Base-by-base conservation (phyloP, 2,329 filamentous ascomycete species). In the Pseudogymnoascus sp. region DNA sequence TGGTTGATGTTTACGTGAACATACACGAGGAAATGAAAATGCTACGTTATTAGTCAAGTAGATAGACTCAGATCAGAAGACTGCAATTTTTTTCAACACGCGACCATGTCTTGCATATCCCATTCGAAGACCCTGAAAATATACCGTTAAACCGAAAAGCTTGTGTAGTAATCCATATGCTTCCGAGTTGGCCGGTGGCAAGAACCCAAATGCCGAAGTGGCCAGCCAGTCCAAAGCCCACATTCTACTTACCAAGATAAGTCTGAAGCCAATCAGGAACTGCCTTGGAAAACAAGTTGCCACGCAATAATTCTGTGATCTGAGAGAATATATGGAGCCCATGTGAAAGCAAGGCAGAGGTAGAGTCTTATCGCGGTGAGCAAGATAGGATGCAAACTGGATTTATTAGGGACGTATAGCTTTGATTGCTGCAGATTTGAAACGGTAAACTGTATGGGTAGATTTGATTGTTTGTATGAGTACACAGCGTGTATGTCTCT, bases 11-110 rank as follows among this genome's bases (percentile, higher is more conserved):
- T 57, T 57, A 57, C 51, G 51, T 57, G 51, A 57, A 57, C 51
- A 57, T 34, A 34, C 51, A 57, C 16, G 51, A 57, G 51, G 16
- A 57, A 34, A 57, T 36, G 51, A 57, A 57, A 57, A 57, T n/a
- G 47, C 47, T 57, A 34, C 29, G 51, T 57, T 57, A 57, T 57
- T 57, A 34, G 51, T 57, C 51, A 34, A 36, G 29, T 57, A 57
- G 51, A 57, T 57, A 57, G 51, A 57, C 29, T 34, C 29, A 21
- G 51, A 57, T 57, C 51, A 57, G 29, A 57, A 57, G 51, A 36
- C 18, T 34, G 51, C 29, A 18, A 8, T 34, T 57, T 57, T 57
- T 54, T 45, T 6, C 26, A 57, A 57, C 51, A 57, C 51, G 51
- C 51, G 51, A 57, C 51, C 51, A 57, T 57, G 51, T 57, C 51